Conservation (phyloP, 2,329 filamentous ascomycete species). For the Aureobasidium sp. region DNA sequence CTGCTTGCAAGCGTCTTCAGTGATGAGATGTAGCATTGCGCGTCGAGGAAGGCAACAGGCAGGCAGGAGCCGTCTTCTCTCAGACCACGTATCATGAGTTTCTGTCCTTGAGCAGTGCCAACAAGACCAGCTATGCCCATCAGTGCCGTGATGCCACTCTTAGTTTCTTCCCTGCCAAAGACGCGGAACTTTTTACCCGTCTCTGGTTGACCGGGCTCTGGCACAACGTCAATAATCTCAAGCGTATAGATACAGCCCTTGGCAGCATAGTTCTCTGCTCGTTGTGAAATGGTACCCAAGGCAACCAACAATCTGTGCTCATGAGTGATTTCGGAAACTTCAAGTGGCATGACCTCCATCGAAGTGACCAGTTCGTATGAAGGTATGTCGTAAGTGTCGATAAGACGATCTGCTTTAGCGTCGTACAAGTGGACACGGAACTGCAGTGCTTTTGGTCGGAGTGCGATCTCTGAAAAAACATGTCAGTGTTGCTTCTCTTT, state of each 20-base stretch:
- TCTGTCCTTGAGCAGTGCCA: conserved; percentile 93
- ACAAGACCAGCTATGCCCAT: conserved; percentile 87
- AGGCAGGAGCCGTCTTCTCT: conserved; percentile 95
- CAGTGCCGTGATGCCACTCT: conserved; percentile 89
- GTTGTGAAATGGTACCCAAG: conserved; percentile 86
- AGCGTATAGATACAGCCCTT: conserved; percentile 91
- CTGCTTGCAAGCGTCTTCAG: conserved; percentile 85
- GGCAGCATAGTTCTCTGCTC: conserved; percentile 90
- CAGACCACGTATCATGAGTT: conserved; percentile 95
- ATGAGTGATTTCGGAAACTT: conserved; percentile 91
- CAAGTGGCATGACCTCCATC: conserved; percentile 84
- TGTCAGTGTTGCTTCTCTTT: conserved; percentile 19
- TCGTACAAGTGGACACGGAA: conserved; percentile 83
- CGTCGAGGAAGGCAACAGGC: conserved; percentile 97
- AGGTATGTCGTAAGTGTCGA: conserved; percentile 80
- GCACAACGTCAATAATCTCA: conserved; percentile 92
- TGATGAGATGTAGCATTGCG: conserved; percentile 93
- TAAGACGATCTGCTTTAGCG: conserved; percentile 78
- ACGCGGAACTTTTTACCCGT: conserved; percentile 88
- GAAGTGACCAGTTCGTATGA: conserved; percentile 81
- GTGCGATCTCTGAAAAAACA: conserved; percentile 49
- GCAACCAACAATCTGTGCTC: conserved; percentile 85
- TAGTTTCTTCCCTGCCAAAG: conserved; percentile 89
- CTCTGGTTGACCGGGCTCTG: conserved; percentile 85
- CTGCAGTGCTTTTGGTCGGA: conserved; percentile 74